Conservation (phyloP, 148 eudicot species). For the Diospyros lotus region DNA sequence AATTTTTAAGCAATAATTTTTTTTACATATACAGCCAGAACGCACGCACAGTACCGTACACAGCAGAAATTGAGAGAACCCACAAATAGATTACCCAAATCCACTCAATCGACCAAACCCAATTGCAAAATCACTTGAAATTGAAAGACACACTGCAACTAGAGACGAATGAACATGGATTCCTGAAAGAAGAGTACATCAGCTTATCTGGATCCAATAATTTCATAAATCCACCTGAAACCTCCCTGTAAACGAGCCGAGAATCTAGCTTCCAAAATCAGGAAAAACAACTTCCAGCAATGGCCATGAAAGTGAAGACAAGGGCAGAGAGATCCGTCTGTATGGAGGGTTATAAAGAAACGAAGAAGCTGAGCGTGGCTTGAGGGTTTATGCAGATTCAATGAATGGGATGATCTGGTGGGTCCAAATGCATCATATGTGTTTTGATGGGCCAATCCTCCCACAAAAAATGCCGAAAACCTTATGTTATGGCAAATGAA, state of each 20-base stretch:
- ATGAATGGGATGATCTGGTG: not conserved
- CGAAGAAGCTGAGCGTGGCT: not conserved
- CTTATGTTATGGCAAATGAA: too few relatives aligned
- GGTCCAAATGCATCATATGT: not conserved
- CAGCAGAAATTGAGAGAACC: not conserved
- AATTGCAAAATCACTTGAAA: not conserved
- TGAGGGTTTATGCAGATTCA: not conserved
- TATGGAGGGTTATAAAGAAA: not conserved
- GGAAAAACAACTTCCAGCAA: not conserved
- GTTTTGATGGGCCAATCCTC: not conserved
- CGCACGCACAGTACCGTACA: not conserved
- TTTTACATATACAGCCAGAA: conserved; percentile 5
- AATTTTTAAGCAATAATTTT: not conserved
- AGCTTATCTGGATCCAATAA: conserved; percentile 7
- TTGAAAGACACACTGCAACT: not conserved
- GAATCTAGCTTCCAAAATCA: not conserved
- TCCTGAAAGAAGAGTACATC: not conserved
- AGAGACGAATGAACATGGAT: not conserved
- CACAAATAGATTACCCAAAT: conserved; percentile 7
- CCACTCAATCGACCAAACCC: conserved; percentile 1
- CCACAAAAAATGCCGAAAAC: not conserved
- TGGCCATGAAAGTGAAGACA: not conserved
- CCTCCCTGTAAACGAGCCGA: conserved; percentile 6
- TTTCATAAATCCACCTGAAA: not conserved
- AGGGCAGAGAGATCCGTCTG: not conserved